A percentile compares a stretch with the other conserved stretches of the same genome.
Evolutionary conservation across 441 rosid genomes (phyloP).

Genomic region (Hypseocharis bilobata): DNA sequence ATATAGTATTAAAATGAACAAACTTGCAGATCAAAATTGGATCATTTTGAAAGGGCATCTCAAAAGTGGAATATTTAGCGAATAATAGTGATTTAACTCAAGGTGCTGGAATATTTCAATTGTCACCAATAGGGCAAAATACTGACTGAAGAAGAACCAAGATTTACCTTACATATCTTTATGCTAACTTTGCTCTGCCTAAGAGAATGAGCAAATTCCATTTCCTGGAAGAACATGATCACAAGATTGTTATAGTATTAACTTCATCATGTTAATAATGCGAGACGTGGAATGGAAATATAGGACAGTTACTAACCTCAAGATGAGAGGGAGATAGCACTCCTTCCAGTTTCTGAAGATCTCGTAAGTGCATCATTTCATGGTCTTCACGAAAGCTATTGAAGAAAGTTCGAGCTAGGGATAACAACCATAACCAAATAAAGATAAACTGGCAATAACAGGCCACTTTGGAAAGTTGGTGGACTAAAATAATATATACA

Average conservation of each 20-base stretch:
- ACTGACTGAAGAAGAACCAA: constrained; percentile 4
- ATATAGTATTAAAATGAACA: too few relatives aligned
- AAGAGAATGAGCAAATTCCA: constrained; percentile 90
- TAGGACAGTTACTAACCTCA: constrained; percentile 44
- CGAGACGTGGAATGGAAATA: background rate
- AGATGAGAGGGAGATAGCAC: constrained; percentile 88
- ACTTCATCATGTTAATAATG: background rate
- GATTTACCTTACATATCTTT: constrained; percentile 73
- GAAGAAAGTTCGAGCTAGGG: constrained; percentile 69
- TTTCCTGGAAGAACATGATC: constrained; percentile 48
- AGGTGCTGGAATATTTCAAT: background rate
- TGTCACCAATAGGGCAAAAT: background rate
- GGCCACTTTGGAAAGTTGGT: constrained; percentile 5
- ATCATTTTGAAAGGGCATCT: too few relatives aligned
- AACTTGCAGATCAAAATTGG: too few relatives aligned
- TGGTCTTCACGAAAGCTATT: constrained; percentile 81
- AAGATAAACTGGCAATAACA: constrained; percentile 9
- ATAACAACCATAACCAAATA: constrained; percentile 16
- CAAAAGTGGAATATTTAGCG: too few relatives aligned
- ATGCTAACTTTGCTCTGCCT: constrained; percentile 80
- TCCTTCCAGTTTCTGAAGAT: constrained; percentile 88
- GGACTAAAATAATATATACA: background rate
- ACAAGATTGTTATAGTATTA: constrained; percentile 1
- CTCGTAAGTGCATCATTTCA: constrained; percentile 71
- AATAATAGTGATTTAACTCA: too few relatives aligned